Percentiles rank a stretch among this genome's conserved stretches.
phyloP scores from a whole-genome alignment of 2,329 filamentous ascomycete species.

The Fusarium metavorans region DNA sequence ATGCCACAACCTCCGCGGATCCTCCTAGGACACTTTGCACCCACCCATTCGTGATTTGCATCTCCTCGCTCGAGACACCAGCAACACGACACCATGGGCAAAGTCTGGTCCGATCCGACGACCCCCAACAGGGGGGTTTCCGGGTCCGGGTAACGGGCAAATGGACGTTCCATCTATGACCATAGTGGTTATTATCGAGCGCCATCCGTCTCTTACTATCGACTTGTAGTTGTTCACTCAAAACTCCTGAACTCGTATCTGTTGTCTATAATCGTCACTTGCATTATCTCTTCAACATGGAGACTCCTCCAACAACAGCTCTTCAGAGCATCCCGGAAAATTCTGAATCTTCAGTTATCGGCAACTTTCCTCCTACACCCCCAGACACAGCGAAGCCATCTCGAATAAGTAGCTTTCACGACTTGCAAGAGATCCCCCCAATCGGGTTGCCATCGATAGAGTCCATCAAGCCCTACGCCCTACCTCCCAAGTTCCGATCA shows the following conservation, averaged over 20 bases:
- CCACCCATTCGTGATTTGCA: conserved; percentile 42
- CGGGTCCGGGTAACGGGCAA: conserved; percentile 12
- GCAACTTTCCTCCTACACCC: conserved; percentile 53
- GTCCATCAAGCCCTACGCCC: conserved; percentile 61
- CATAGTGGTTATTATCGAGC: conserved; percentile 28
- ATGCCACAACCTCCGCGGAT: conserved; percentile 43
- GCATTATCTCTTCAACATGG: conserved; percentile 26
- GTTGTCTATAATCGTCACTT: conserved; percentile 6
- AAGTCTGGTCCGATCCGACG: conserved; percentile 25
- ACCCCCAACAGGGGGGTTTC: conserved; percentile 6
- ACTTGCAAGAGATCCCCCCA: conserved; percentile 27
- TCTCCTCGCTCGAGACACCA: conserved; percentile 46
- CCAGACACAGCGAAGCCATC: conserved; percentile 54
- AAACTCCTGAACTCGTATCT: conserved; percentile 1
- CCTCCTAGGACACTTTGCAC: conserved; percentile 20
- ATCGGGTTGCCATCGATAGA: conserved; percentile 30
- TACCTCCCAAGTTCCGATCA: conserved; percentile 74
- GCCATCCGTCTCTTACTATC: conserved; percentile 6
- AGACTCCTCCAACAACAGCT: conserved; percentile 30
- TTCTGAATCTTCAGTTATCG: conserved; percentile 16
- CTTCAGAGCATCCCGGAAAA: conserved; percentile 22
- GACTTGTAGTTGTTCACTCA: conserved; percentile 1
- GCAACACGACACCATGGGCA: conserved; percentile 32
- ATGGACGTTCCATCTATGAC: conserved; percentile 21
- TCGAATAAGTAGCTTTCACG: conserved; percentile 49